Base-by-base conservation (phyloP, 1,139 yeast species). In the Scheffersomyces insectosa region DNA sequence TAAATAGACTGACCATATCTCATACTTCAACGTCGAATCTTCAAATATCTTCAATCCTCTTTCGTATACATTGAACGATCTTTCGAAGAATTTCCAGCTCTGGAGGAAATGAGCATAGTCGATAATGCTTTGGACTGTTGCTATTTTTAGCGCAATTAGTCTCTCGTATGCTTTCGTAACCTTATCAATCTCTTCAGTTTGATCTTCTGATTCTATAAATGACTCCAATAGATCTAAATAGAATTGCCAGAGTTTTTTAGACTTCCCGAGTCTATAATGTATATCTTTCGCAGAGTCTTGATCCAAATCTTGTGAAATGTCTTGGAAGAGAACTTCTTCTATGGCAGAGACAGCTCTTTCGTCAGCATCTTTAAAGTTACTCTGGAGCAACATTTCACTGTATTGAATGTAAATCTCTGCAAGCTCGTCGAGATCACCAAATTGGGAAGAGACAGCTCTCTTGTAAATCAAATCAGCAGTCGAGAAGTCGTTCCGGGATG, bases 211-310 rank as follows among this genome's bases (percentile, higher is more conserved):
- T 31, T 80, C 78, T 5, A 79, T 76, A 36, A 77, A 68, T 16
- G 88, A 77, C 60, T 88, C 95, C 15, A 85, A 72, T 25, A 88
- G 62, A 55, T 89, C 97, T 30, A 89, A 63, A 57, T 87, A 88
- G 49, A 81, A 80, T 6, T 79, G 66, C 97, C 97, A 90, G 3
- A 89, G 62, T 45, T 77, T 79, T 40, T 70, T 66, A 4, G 88
- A 82, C 52, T 80, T 83, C 56, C 79, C 82, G 3, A 85, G 56
- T 23, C 88, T 65, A 28, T 75, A 67, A 50, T 85, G 89, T 0
- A 87, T 79, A 5, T 84, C 68, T 1, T 73, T 47, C 1, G 68
- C 56, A n/a, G 66, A 64, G 51, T 80, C 82, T 30, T 67, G 64
- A 12, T 29, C 13, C 38, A 40, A n/a, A 25, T 35, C 34, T 10